Evolutionary conservation across 768 basidiomycete genomes (phyloP).

Genomic region (Cystofilobasidium capitatum): DNA sequence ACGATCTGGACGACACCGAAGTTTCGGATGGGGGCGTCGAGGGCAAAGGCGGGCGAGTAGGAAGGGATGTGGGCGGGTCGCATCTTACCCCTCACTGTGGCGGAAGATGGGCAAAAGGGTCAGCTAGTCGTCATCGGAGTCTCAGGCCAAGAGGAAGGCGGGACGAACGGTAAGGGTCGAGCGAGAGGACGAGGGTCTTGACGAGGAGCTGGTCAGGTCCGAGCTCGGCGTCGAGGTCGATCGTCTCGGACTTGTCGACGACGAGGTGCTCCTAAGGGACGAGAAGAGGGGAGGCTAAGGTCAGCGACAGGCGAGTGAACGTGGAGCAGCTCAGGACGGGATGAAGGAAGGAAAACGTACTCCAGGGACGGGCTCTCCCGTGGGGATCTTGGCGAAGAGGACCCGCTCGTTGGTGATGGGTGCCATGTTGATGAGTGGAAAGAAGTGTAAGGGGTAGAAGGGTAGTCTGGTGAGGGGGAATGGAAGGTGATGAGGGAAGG

Average conservation of each 20-base stretch:
- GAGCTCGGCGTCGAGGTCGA: conserved; percentile 48
- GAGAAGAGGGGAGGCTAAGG: background rate
- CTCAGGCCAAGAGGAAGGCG: background rate
- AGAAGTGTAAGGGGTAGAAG: background rate
- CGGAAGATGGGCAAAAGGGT: background rate
- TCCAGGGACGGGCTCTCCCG: conserved; percentile 35
- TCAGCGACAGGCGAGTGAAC: background rate
- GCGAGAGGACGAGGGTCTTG: conserved; percentile 47
- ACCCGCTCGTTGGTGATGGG: conserved; percentile 19
- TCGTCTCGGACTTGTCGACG: conserved; percentile 44
- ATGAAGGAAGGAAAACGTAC: conserved; percentile 21
- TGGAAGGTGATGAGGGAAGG: background rate
- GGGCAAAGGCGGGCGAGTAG: conserved; percentile 33
- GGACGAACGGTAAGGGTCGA: conserved; percentile 43
- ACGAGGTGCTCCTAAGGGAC: conserved; percentile 40
- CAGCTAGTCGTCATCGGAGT: background rate
- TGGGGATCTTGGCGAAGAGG: conserved; percentile 31
- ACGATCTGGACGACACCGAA: conserved; percentile 43
- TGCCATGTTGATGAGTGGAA: conserved; percentile 14
- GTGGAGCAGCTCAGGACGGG: background rate
- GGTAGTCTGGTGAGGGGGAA: background rate
- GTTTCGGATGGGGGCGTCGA: conserved; percentile 32
- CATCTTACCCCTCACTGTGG: background rate
- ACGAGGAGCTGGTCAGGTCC: conserved; percentile 45
- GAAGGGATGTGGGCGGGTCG: conserved; percentile 9